These are phyloP conservation scores for Tolypocladium pustulatum DNA, from an alignment of 2,329 filamentous ascomycete genomes.

Conservation along the genomic window DNA sequence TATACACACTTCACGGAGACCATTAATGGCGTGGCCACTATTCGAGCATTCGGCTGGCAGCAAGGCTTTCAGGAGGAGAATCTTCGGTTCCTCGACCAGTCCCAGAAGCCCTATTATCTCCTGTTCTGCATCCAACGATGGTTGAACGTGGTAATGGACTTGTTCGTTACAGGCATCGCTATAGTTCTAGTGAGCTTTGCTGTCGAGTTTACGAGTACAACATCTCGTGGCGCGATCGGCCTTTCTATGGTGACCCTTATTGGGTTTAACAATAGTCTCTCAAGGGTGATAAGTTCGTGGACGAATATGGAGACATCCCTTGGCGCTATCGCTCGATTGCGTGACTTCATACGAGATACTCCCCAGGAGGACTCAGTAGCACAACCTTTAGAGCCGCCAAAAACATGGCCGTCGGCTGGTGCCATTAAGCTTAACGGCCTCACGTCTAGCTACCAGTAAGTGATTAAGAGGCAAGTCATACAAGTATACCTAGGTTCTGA, in stretches of 20 bases:
- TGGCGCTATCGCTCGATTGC: neutral
- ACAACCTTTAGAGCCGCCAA: neutral
- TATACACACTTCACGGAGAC: neutral
- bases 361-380: neutral
- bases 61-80: neutral
- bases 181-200: neutral
- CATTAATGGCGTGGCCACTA: neutral
- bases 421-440: neutral
- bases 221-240: neutral
- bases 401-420: neutral
- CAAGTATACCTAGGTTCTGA: neutral
- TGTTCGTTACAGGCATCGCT: neutral
- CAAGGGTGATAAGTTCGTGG: neutral
- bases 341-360: neutral
- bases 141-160: neutral
- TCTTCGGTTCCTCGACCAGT: neutral
- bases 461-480: neutral
- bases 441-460: neutral
- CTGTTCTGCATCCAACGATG: neutral
- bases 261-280: neutral
- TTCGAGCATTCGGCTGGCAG: neutral
- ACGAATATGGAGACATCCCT: neutral
- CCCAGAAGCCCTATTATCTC: neutral
- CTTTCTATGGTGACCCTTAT: neutral
- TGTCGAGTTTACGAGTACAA: neutral